These are phyloP conservation scores for Discostella pseudostelligera DNA, from an alignment of 108 stramenopile species.

Conservation along the genomic window DNA sequence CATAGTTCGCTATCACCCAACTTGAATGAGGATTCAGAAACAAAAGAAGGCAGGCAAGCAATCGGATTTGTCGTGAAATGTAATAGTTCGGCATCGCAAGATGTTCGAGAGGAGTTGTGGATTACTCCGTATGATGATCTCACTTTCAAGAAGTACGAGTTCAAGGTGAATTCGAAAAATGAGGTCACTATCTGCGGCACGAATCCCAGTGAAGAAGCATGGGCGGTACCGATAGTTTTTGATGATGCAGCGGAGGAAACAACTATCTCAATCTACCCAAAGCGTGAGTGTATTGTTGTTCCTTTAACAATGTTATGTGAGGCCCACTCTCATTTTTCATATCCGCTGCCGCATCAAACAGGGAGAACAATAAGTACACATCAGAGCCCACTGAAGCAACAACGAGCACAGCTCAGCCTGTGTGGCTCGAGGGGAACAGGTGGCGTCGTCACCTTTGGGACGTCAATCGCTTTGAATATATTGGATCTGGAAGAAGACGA, in stretches of 20 bases:
- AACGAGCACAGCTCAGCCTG: constrained; percentile 33
- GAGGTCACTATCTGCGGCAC: constrained; percentile 12
- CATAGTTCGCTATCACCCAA: constrained; percentile 63
- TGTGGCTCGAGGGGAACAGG: constrained; percentile 71
- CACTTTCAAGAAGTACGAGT: constrained; percentile 43
- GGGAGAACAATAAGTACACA: constrained; percentile 30
- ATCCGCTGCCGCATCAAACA: not conserved
- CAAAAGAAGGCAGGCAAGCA: constrained; percentile 63
- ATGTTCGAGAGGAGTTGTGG: constrained; percentile 54
- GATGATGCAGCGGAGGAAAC: not conserved
- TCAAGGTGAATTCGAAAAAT: constrained; percentile 12
- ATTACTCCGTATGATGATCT: constrained; percentile 54
- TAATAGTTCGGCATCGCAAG: constrained; percentile 8
- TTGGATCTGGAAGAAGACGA: constrained; percentile 80
- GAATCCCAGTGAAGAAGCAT: constrained; percentile 5
- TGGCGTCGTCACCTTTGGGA: constrained; percentile 38
- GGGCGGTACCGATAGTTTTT: not conserved
- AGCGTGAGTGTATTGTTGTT: constrained; percentile 15
- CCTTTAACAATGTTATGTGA: not conserved
- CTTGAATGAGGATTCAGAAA: constrained; percentile 39
- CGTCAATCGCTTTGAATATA: constrained; percentile 46
- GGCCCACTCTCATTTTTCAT: not conserved
- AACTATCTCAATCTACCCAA: not conserved
- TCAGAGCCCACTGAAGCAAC: not conserved
- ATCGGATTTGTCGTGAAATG: constrained; percentile 52